Percentiles rank a stretch among this genome's conserved stretches.
Conservation (phyloP, 768 basidiomycete species). For the Phylloporus sp. region DNA sequence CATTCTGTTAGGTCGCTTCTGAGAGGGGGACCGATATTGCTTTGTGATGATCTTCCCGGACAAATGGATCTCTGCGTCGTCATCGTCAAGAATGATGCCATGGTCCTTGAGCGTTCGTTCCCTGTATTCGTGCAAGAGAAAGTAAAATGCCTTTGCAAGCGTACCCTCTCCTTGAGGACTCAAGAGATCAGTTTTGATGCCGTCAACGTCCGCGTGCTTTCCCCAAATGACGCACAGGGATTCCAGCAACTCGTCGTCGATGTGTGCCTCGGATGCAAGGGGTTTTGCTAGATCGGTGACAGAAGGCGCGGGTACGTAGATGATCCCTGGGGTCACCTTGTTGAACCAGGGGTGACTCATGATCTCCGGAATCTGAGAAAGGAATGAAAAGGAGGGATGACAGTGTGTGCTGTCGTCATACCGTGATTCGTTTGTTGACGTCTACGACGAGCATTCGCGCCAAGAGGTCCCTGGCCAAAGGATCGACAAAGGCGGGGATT, state of each 20-base stretch:
- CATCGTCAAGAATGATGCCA: conserved; percentile 39
- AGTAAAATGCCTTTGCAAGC: conserved; percentile 87
- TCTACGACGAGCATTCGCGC: conserved; percentile 86
- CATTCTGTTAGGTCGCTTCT: conserved; percentile 25
- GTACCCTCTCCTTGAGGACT: conserved; percentile 64
- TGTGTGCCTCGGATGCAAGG: conserved; percentile 58
- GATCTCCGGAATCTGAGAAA: conserved; percentile 75
- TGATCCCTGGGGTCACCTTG: conserved; percentile 44
- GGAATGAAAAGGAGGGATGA: conserved; percentile 2
- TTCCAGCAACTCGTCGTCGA: conserved; percentile 72
- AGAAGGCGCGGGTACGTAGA: conserved; percentile 51
- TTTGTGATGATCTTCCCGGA: conserved; percentile 34
- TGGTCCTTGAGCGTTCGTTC: conserved; percentile 57
- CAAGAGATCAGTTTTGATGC: conserved; percentile 61
- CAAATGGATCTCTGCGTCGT: conserved; percentile 14
- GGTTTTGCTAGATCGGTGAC: conserved; percentile 66
- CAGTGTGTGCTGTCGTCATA: conserved; percentile 34
- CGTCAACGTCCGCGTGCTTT: conserved; percentile 55
- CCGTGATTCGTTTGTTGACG: conserved; percentile 72
- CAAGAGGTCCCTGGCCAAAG: conserved; percentile 80
- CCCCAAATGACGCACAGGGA: conserved; percentile 85
- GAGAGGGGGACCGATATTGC: conserved; percentile 39
- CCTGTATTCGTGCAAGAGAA: conserved; percentile 70
- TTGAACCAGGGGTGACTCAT: conserved; percentile 80
- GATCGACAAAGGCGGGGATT: conserved; percentile 75